Base-by-base conservation (phyloP, 352 stramenopile species). In the Pilasporangium apinafurcum region DNA sequence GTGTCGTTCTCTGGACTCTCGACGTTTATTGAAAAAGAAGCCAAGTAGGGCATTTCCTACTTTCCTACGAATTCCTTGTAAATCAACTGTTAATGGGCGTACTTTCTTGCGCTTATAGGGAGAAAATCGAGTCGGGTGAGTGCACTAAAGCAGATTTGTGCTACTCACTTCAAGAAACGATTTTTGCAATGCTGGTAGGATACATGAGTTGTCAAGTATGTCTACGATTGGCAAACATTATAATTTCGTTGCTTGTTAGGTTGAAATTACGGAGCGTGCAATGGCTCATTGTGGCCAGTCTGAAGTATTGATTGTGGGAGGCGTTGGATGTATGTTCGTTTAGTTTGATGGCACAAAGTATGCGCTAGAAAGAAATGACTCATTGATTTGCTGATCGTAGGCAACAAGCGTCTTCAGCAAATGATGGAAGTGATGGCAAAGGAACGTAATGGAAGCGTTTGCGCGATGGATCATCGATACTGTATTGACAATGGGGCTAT, bases 401-500 rank as follows among this genome's bases (percentile, higher is more conserved):
- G 69, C 46, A 94, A 94, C 59, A 52, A 89, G 37, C 74, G 81
- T 20, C 58, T 95, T 22, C 90, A 97, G 63, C 69, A 98, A 50
- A 99, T 99, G 96, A 99, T 99, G 96, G 74, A 76, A 41, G 78
- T 90, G 25, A 99, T 99, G 97, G 92, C 94, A 8, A 67, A 83
- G 45, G 95, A 98, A 30, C 75, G 97, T 34, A 92, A 94, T 37
- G 97, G 94, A 13, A 80, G 67, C 5, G 70, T 99, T 4, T 99
- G 94, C 47, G 93, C 88, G 8, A 99, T 99, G 96, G 97, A 99
- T 69, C 87, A 98, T 37, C 86, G 91, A 47, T 99, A 99, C 79
- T 99, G 96, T 57, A 98, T 99, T 55, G 97, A 99, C 72, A 99
- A 99, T 64, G 97, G 97, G 7, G 96, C 95, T 6, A 99, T 99